A percentile compares a stretch with the other conserved stretches of the same genome.
These are phyloP conservation scores for Suillus paluster DNA, from an alignment of 768 basidiomycete species.

Conservation along the genomic window DNA sequence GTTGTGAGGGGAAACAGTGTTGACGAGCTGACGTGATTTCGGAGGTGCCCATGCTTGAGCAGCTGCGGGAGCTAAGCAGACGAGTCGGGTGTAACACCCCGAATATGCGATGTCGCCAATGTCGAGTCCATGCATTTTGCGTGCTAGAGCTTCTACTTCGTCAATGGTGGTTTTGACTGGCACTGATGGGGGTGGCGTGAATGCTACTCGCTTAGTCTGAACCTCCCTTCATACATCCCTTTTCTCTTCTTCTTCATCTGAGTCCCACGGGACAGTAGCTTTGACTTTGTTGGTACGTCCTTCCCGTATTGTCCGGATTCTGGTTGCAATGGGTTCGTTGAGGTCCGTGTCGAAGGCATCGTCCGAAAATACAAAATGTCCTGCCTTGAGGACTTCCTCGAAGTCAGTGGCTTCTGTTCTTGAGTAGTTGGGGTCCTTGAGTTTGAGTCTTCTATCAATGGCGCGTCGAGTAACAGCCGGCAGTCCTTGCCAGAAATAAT, in stretches of 20 bases:
- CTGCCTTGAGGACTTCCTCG: too few relatives aligned
- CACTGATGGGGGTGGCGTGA: background rate
- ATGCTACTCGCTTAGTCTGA: background rate
- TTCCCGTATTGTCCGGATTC: too few relatives aligned
- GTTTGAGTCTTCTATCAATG: too few relatives aligned
- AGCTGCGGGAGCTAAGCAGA: conserved; percentile 2
- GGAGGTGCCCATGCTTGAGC: conserved; percentile 3
- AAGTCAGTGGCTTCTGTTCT: too few relatives aligned
- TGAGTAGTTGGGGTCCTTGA: too few relatives aligned
- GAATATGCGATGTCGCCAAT: conserved; percentile 2
- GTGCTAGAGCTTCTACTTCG: background rate
- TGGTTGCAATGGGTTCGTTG: background rate
- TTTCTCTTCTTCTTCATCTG: background rate
- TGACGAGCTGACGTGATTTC: background rate
- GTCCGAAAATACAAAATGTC: too few relatives aligned
- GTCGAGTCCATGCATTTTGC: background rate
- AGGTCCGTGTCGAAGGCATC: background rate
- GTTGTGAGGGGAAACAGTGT: rapidly evolving
- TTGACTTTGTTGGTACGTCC: background rate
- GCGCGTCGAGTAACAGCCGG: too few relatives aligned
- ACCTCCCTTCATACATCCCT: background rate
- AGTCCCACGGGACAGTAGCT: background rate
- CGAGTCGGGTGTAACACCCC: background rate
- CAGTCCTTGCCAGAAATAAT: too few relatives aligned
- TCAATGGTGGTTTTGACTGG: background rate